Evolutionary conservation across 495 filamentous ascomycete genomes (phyloP), one percentile per base, ranked within the genome.

Genomic region (Antarctomyces pellizariae): DNA sequence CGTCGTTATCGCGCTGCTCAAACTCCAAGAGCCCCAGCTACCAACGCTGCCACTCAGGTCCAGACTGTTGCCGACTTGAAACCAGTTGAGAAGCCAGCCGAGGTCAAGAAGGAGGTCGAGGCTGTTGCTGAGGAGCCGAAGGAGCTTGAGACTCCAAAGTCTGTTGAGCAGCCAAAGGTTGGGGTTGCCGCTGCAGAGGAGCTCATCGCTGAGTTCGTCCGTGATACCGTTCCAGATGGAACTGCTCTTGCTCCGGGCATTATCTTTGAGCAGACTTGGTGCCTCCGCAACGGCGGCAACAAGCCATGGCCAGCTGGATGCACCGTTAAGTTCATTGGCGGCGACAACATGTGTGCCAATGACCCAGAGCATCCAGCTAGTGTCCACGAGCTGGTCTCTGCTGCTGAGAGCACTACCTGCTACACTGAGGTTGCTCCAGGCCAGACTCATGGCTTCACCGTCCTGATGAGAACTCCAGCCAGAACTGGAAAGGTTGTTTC

Each of bases 271-370:
- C 84, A 99, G 45, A 77, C 74, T 3, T 99, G 89, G 89, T 73
- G 76, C 21, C 59, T 99, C 18, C 68, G 68, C 44, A 95, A 95
- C 43, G 72, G 67, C 7, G 86, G 86, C 13, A 70, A 62, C 1
- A 42, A 47, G 15, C 41, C 66, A 12, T 99, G 86, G 86, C 89
- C 89, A 17, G 64, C 65, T 22, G 86, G 83, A 30, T 84, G 75
- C 59, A 73, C 71, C 30, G 77, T 95, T 36, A 79, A 74, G 49
- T 93, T 80, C 38, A 68, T 83, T 29, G 79, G 83, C 25, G 86
- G 86, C 29, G 89, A 95, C 43, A 72, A 75, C 44, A 95, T 99
- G 89, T 76, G 82, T 38, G 70, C 82, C 33, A 57, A 90, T 26
- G 75, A 89, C 42, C 56, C 71, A 13, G 59, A 52, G 27, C 79